Evolutionary conservation across 306 rosid species (phyloP).

Genomic region (Inga laurina): DNA sequence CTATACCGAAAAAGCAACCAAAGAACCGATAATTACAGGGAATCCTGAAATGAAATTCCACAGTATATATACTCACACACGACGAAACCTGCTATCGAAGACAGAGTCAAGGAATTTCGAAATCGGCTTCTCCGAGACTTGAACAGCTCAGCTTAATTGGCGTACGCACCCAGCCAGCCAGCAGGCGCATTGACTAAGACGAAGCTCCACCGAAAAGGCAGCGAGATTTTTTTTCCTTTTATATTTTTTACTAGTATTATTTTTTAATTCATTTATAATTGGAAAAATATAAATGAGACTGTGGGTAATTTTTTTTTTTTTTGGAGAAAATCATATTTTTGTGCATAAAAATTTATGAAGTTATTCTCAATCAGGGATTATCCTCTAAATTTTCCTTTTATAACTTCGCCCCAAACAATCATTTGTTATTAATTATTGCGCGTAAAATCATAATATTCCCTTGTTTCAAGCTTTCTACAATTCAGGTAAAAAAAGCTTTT

Average conservation of each 20-base stretch:
- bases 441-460: neutral
- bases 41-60: neutral
- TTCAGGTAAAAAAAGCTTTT: too few species aligned
- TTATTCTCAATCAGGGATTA: too few species aligned
- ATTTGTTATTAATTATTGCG: too few species aligned
- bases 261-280: neutral
- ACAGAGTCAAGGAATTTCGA: neutral
- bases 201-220: neutral
- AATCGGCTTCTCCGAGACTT: neutral
- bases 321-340: too few species aligned
- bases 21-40: neutral
- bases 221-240: neutral
- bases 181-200: neutral
- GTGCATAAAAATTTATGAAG: too few species aligned
- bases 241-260: neutral
- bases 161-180: neutral
- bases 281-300: too few species aligned
- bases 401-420: too few species aligned
- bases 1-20: neutral
- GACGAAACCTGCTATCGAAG: neutral
- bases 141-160: neutral
- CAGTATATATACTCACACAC: neutral
- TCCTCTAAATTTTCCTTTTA: too few species aligned
- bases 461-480: neutral
- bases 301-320: too few species aligned